Evolutionary conservation across 108 stramenopile genomes (phyloP).

Genomic region (Heterococcus sp.): DNA sequence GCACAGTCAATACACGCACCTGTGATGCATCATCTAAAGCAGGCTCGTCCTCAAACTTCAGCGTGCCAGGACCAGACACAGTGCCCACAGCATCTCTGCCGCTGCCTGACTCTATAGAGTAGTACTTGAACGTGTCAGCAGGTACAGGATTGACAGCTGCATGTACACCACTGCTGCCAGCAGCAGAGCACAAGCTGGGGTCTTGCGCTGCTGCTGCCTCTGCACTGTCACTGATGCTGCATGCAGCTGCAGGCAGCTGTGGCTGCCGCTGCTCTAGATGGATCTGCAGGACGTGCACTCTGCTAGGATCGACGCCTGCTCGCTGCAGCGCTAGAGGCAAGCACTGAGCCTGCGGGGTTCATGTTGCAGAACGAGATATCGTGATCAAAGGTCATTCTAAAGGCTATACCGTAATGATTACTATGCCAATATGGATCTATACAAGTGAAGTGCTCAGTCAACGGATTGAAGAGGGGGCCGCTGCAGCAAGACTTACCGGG

Average conservation of each 20-base stretch:
- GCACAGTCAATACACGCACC: too few relatives aligned
- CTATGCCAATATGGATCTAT: too few relatives aligned
- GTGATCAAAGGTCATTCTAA: too few relatives aligned
- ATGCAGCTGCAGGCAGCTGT: neutral
- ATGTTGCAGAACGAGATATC: too few relatives aligned
- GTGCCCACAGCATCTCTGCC: constrained; percentile 41
- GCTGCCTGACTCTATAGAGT: constrained; percentile 29
- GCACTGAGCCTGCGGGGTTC: constrained; percentile 7
- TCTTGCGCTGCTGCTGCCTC: neutral
- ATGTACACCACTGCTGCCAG: neutral
- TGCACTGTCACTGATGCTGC: too few relatives aligned
- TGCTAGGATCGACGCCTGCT: constrained; percentile 34
- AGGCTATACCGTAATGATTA: too few relatives aligned
- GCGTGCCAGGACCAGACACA: constrained; percentile 32
- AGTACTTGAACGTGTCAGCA: constrained; percentile 6
- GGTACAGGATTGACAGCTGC: neutral
- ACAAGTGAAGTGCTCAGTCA: too few relatives aligned
- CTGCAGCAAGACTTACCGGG: neutral
- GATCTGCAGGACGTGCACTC: constrained; percentile 25
- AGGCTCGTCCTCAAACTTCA: constrained; percentile 30
- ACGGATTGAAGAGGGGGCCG: too few relatives aligned
- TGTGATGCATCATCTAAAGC: too few relatives aligned
- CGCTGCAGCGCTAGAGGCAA: constrained; percentile 19
- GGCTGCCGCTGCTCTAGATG: neutral
- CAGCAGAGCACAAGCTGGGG: neutral